Evolutionary conservation across 1,139 yeast species (phyloP).

Genomic region (Yamadazyma dushanensis): DNA sequence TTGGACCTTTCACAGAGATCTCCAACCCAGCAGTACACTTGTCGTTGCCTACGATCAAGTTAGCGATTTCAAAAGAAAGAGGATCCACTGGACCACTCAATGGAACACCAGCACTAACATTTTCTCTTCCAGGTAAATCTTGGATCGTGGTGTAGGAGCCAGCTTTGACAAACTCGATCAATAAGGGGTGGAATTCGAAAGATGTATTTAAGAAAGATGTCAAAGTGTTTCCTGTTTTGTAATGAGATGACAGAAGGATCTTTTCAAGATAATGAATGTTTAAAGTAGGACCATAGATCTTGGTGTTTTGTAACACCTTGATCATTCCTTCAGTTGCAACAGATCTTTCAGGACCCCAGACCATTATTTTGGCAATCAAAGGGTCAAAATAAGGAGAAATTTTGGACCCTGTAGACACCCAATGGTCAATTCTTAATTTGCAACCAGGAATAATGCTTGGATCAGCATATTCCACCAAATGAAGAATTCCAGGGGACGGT

Average conservation of each 20-base stretch:
- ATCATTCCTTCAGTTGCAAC: constrained; percentile 24
- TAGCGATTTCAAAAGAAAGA: constrained; percentile 30
- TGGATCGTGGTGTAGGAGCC: constrained; percentile 37
- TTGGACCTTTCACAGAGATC: constrained; percentile 31
- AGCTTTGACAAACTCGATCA: constrained; percentile 28
- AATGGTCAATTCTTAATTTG: constrained; percentile 32
- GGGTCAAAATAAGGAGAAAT: constrained; percentile 41
- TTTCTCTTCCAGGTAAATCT: constrained; percentile 32
- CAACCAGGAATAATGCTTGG: constrained; percentile 9
- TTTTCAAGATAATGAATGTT: constrained; percentile 29
- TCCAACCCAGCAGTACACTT: constrained; percentile 26
- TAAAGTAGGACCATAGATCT: constrained; percentile 31
- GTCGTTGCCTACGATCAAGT: constrained; percentile 31
- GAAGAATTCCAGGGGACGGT: constrained; percentile 37
- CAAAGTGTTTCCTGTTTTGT: constrained; percentile 24
- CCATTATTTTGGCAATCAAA: constrained; percentile 35
- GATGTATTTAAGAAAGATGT: constrained; percentile 23
- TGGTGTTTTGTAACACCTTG: constrained; percentile 20
- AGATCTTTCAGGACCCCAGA: constrained; percentile 30
- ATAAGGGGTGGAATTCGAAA: constrained; percentile 24
- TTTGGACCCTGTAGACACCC: constrained; percentile 35
- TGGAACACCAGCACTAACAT: constrained; percentile 30
- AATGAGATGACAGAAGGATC: constrained; percentile 23
- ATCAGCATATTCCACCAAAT: constrained; percentile 22
- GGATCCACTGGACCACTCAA: constrained; percentile 33